Conservation (phyloP, 805 yeast genomes). For the Wickerhamomyces sydowiorum region DNA sequence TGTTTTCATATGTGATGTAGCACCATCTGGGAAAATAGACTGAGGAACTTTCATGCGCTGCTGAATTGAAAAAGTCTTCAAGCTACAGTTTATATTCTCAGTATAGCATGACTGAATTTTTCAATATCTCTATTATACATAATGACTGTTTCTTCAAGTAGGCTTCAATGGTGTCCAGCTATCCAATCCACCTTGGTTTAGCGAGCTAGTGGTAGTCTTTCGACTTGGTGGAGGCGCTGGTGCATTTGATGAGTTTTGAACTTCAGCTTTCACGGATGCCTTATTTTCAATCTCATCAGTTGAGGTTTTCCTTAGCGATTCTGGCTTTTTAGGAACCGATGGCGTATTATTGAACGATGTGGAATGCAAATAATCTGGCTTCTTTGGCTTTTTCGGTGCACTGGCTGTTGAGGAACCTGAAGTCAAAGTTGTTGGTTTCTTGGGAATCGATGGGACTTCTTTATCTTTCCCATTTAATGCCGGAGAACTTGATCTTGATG, state of each 20-base stretch:
- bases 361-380: constrained; percentile 7
- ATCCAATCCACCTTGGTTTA: constrained; percentile 7
- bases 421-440: constrained; percentile 1
- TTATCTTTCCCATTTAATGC: constrained; percentile 9
- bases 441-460: constrained; percentile 8
- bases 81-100: no score
- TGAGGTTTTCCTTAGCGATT: not conserved
- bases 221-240: constrained; percentile 14
- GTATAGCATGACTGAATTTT: not conserved
- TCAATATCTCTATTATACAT: not conserved
- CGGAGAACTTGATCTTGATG: constrained; percentile 14
- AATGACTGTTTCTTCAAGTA: not conserved
- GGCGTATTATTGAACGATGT: constrained; percentile 11
- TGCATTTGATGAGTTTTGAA: not conserved
- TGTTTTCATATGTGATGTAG: no score
- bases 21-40: no score
- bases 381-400: constrained; percentile 15
- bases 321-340: constrained; percentile 11
- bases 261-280: not conserved
- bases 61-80: no score
- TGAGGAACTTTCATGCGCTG: no score
- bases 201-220: not conserved
- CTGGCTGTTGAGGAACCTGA: constrained; percentile 3
- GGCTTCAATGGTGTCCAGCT: constrained; percentile 18
- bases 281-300: not conserved